Base-by-base conservation (phyloP, 2,329 filamentous ascomycete genomes). In the Fusarium musae region DNA sequence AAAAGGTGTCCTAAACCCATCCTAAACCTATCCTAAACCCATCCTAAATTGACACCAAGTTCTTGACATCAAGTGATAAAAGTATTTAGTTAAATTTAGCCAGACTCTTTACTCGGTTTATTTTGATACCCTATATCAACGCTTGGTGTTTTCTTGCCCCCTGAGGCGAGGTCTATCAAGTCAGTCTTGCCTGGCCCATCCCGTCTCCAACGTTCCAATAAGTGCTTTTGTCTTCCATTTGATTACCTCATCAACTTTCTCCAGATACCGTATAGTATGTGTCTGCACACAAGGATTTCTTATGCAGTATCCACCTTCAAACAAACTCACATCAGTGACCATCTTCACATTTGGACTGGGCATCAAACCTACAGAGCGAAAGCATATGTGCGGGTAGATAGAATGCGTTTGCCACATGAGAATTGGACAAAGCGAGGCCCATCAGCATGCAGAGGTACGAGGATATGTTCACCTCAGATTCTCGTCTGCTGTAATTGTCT, bases 361-460 rank as follows among this genome's bases (percentile, higher is more conserved):
- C 3, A 3, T 0, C 4, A 15, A 10, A 39, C 39, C 1, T 43
- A 66, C 63, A 66, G 2, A 66, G 23, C 3, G 61, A 66, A 9
- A 66, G 19, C 50, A 66, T 66, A 3, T 66, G 61, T 39, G 63
- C 61, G 1, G 63, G 63, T 1, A 66, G 9, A 10, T 66, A 66
- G 9, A 59, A 66, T 5, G 63, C 63, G 37, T 66, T 66, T 2
- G 28, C 19, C 0, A 50, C 42, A 9, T 66, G 63, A 2, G 49
- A 23, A 6, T 66, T 66, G 0, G 63, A 66, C 2, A 66, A 6
- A 0, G 63, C 61, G 2, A 66, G 37, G 10, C 63, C 62, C 49
- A 66, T 66, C 0, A 66, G 37, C 7, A 21, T 59, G n/a, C 50
- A 59, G 5, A 66, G 63, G 12, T 65, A 42, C 6, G 7, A 26